Evolutionary conservation across 2,329 filamentous ascomycete species (phyloP).

Genomic region (Aureobasidium sp.): DNA sequence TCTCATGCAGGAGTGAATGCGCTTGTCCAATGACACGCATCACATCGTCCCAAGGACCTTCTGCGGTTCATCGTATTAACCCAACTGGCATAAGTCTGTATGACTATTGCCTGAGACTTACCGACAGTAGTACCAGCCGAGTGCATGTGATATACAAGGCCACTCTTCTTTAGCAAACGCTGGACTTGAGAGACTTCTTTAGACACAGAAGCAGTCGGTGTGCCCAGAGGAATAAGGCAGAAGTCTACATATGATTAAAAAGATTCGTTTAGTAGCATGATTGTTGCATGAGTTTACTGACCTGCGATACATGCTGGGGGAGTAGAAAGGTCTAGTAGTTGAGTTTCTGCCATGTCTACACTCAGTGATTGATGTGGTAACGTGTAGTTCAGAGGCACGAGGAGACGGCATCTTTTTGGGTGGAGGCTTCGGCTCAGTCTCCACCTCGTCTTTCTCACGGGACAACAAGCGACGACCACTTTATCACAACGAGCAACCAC

Average conservation of each 20-base stretch:
- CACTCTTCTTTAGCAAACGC: conserved; percentile 71
- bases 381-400: too few relatives aligned
- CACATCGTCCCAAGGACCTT: conserved; percentile 85
- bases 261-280: too few relatives aligned
- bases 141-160: conserved; percentile 81
- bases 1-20: conserved; percentile 67
- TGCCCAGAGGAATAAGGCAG: conserved; percentile 74
- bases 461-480: too few relatives aligned
- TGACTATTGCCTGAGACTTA: conserved; percentile 38
- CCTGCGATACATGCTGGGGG: conserved; percentile 67
- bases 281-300: conserved; percentile 6
- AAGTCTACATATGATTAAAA: conserved; percentile 52
- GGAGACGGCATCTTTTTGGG: background rate
- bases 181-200: conserved; percentile 82
- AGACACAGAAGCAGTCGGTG: conserved; percentile 44
- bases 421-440: background rate
- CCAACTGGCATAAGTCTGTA: background rate
- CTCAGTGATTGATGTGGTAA: background rate
- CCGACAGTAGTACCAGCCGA: conserved; percentile 88
- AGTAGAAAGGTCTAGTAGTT: conserved; percentile 40
- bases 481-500: too few relatives aligned
- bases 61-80: conserved; percentile 39
- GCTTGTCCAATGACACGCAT: conserved; percentile 81
- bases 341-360: conserved; percentile 1
- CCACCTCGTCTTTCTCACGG: too few relatives aligned